These are phyloP conservation scores for Cadophora malorum DNA, from an alignment of 2,329 filamentous ascomycete genomes.

Conservation along the genomic window DNA sequence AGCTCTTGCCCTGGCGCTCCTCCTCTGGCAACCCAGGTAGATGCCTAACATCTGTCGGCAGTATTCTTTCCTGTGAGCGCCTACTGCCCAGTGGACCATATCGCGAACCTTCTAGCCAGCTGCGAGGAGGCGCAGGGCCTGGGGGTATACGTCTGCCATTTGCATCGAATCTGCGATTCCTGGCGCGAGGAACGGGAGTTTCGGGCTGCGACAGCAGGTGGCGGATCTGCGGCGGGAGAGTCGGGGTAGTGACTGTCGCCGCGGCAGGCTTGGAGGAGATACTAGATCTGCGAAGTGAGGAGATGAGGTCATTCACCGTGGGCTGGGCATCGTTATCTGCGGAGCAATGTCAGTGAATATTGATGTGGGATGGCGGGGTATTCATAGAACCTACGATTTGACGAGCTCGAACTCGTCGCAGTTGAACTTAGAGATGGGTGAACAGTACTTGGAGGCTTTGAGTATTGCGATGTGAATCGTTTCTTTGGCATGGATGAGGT, in stretches of 20 bases:
- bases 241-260: slow-evolving; percentile 48
- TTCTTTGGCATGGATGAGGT: slow-evolving; percentile 65
- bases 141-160: slow-evolving; percentile 60
- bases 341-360: slow-evolving; percentile 23
- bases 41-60: slow-evolving; percentile 42
- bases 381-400: slow-evolving; percentile 33
- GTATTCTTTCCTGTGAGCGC: slow-evolving; percentile 36
- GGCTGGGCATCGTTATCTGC: slow-evolving; percentile 44
- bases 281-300: slow-evolving; percentile 57
- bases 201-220: slow-evolving; percentile 66
- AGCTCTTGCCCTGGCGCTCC: slow-evolving; percentile 23
- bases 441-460: slow-evolving; percentile 63
- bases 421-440: slow-evolving; percentile 55
- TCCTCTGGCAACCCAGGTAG: slow-evolving; percentile 49
- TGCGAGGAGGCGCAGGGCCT: slow-evolving; percentile 64
- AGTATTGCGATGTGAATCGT: slow-evolving; percentile 60
- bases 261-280: slow-evolving; percentile 35
- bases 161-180: slow-evolving; percentile 50
- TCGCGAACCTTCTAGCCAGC: slow-evolving; percentile 55
- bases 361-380: slow-evolving; percentile 21
- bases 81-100: slow-evolving; percentile 37
- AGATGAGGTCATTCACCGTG: slow-evolving; percentile 66
- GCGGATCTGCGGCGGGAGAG: slow-evolving; percentile 64
- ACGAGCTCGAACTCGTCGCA: slow-evolving; percentile 40
- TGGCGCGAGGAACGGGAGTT: slow-evolving; percentile 55